These are phyloP conservation scores for Mucor saturninus DNA, from an alignment of 371 early-diverging fungal species.

Conservation along the genomic window DNA sequence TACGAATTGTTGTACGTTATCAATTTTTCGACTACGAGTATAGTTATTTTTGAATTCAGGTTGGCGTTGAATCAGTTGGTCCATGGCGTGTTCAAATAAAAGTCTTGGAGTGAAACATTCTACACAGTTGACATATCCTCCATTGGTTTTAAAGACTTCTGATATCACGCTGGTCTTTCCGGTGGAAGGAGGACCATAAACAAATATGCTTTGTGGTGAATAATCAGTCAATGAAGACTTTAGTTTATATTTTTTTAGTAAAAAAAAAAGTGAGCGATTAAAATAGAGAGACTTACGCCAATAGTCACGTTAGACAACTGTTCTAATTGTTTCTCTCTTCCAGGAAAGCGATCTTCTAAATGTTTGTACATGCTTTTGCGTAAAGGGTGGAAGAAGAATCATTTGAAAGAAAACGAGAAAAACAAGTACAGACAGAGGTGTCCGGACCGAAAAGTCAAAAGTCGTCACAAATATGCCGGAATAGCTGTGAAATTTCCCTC, in stretches of 20 bases:
- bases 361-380: conserved; percentile 3
- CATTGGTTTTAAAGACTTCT: conserved; percentile 37
- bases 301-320: conserved; percentile 62
- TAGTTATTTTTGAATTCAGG: conserved; percentile 14
- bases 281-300: conserved; percentile 32
- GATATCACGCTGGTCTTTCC: conserved; percentile 77
- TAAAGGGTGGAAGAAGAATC: background rate
- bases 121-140: conserved; percentile 69
- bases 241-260: background rate
- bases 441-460: background rate
- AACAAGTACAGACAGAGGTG: background rate
- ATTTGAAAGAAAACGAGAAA: background rate
- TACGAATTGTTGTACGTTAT: conserved; percentile 74
- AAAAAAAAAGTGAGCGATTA: background rate
- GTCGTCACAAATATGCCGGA: background rate
- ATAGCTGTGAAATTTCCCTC: background rate
- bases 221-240: conserved; percentile 2
- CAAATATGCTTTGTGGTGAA: conserved; percentile 49
- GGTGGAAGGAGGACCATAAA: conserved; percentile 74
- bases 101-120: conserved; percentile 77
- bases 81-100: conserved; percentile 75
- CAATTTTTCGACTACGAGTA: conserved; percentile 54
- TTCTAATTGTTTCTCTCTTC: conserved; percentile 65
- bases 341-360: conserved; percentile 57
- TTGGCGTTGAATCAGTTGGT: conserved; percentile 59